Evolutionary conservation across 129 eudicot species (phyloP).

Genomic region (Pulicaria dysenterica): DNA sequence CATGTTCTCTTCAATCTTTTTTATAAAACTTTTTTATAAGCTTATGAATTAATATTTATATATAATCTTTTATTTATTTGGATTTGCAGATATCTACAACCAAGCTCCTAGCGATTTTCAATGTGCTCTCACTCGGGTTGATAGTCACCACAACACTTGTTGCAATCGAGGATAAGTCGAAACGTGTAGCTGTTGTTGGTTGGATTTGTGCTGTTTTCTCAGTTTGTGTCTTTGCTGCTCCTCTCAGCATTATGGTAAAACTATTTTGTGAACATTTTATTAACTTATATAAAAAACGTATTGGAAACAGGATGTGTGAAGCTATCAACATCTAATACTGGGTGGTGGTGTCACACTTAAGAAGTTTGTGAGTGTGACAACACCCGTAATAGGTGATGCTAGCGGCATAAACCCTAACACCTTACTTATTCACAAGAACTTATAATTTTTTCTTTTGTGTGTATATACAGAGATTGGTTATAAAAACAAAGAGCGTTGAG

Average conservation of each 20-base stretch:
- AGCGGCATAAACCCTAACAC: too few species aligned
- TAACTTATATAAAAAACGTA: background rate
- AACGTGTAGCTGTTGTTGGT: constrained; percentile 54
- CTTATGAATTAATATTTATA: background rate
- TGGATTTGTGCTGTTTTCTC: constrained; percentile 84
- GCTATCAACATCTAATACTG: too few species aligned
- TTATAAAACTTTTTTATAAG: too few species aligned
- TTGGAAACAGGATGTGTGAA: too few species aligned
- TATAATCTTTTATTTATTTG: background rate
- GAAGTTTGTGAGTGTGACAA: too few species aligned
- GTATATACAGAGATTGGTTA: constrained; percentile 61
- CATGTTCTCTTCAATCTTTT: too few species aligned
- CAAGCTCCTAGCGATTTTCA: constrained; percentile 50
- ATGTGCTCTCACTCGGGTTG: constrained; percentile 40
- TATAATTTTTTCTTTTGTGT: background rate
- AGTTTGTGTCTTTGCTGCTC: constrained; percentile 74
- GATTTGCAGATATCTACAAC: constrained; percentile 45
- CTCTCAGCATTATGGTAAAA: constrained; percentile 78
- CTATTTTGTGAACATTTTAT: background rate
- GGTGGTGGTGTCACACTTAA: too few species aligned
- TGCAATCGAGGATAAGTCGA: constrained; percentile 1
- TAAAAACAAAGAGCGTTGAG: constrained; percentile 70
- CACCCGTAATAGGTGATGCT: too few species aligned
- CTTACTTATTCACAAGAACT: too few species aligned
- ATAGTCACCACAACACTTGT: constrained; percentile 40